phyloP scores from a whole-genome alignment of 1,284 basidiomycete species.

The Pisolithus thermaeus region DNA sequence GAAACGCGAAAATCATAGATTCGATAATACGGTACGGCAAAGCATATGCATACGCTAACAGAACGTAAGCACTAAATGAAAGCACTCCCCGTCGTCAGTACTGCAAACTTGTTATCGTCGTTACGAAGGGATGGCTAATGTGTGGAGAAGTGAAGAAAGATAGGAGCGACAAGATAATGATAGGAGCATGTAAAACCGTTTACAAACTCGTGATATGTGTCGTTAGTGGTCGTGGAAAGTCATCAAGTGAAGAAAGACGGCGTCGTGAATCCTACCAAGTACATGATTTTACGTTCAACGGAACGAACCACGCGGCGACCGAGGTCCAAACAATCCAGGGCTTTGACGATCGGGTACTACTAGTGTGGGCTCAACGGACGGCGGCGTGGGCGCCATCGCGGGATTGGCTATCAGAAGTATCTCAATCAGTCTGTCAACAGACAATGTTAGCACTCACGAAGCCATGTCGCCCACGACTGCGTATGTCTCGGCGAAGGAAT shows the following conservation, averaged over 20 bases:
- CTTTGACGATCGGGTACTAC: constrained; percentile 48
- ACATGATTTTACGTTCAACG: background rate
- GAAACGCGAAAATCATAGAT: constrained; percentile 14
- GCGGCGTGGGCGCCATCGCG: constrained; percentile 42
- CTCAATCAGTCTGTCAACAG: background rate
- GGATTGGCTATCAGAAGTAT: constrained; percentile 39
- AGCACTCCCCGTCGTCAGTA: background rate
- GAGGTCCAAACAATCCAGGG: constrained; percentile 62
- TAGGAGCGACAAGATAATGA: constrained; percentile 21
- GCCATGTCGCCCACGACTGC: constrained; percentile 62
- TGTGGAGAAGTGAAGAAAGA: background rate
- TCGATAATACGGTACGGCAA: constrained; percentile 16
- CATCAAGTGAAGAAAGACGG: background rate
- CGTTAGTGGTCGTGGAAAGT: constrained; percentile 5
- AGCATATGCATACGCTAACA: background rate
- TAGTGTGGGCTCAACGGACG: constrained; percentile 45
- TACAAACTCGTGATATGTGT: constrained; percentile 13
- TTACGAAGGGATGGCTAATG: background rate
- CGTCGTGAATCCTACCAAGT: background rate
- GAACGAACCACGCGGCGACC: constrained; percentile 43
- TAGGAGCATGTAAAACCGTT: constrained; percentile 10
- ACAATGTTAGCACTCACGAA: constrained; percentile 45
- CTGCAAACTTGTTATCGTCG: background rate
- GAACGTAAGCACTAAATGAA: background rate
- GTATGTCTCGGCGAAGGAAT: constrained; percentile 33